Conservation (phyloP, 108 stramenopile species). For the Cyclotella choctawhatcheeana region DNA sequence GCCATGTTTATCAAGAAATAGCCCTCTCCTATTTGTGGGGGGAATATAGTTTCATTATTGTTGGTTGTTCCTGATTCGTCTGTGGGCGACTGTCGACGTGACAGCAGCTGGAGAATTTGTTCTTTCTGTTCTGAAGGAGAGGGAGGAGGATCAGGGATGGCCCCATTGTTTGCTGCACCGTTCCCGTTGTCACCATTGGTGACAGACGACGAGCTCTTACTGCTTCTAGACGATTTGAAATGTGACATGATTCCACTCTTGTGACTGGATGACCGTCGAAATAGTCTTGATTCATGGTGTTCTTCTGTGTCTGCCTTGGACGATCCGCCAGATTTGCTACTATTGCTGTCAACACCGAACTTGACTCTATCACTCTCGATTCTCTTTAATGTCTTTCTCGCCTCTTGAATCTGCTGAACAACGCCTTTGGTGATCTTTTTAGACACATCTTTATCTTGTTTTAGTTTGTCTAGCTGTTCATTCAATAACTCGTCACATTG, state of each 20-base stretch:
- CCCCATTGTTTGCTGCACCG: background rate
- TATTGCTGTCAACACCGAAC: background rate
- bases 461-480: background rate
- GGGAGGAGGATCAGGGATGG: background rate
- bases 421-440: slow-evolving; percentile 5
- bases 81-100: background rate
- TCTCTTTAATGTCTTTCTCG: slow-evolving; percentile 8
- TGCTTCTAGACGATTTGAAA: background rate
- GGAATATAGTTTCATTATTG: background rate
- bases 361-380: slow-evolving; percentile 3
- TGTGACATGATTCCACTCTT: slow-evolving; percentile 6
- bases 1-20: slow-evolving; percentile 74
- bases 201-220: background rate
- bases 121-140: slow-evolving; percentile 10
- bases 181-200: background rate
- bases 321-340: background rate
- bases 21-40: slow-evolving; percentile 58
- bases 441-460: background rate
- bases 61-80: background rate
- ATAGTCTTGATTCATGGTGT: background rate
- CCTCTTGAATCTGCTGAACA: slow-evolving; percentile 7
- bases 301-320: background rate
- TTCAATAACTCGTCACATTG: slow-evolving; percentile 14
- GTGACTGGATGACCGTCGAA: background rate
- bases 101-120: slow-evolving; percentile 16